A percentile compares a stretch with the other conserved stretches of the same genome.
phyloP scores from a whole-genome alignment of 306 rosid species.

The Dalbergia cultrata region DNA sequence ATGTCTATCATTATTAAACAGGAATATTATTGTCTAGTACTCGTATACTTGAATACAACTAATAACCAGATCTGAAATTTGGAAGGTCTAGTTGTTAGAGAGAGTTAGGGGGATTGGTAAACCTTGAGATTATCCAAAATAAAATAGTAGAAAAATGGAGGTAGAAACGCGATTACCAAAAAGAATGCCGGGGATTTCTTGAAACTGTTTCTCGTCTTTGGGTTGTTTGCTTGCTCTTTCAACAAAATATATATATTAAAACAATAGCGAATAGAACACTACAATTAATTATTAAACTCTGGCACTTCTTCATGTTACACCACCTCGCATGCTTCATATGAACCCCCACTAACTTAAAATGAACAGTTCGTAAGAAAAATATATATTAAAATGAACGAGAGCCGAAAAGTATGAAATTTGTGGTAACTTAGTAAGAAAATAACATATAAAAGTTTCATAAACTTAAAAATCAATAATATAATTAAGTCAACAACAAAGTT shows the following conservation, averaged over 20 bases:
- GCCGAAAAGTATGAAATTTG: too few relatives aligned
- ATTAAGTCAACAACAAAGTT: too few relatives aligned
- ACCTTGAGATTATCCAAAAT: slow-evolving; percentile 32
- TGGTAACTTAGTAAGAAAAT: too few relatives aligned
- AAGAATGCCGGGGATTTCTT: slow-evolving; percentile 58
- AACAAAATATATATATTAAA: not conserved
- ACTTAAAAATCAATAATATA: too few relatives aligned
- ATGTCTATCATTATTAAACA: too few relatives aligned
- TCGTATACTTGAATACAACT: not conserved
- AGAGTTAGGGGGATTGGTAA: slow-evolving; percentile 27
- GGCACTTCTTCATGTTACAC: too few relatives aligned
- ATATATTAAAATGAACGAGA: too few relatives aligned
- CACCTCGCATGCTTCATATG: too few relatives aligned
- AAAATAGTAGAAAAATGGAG: slow-evolving; percentile 8
- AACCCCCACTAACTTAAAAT: too few relatives aligned
- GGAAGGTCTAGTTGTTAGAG: not conserved
- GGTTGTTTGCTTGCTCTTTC: not conserved
- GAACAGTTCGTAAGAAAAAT: too few relatives aligned
- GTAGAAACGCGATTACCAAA: slow-evolving; percentile 52
- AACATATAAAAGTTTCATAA: too few relatives aligned
- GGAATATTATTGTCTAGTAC: not conserved
- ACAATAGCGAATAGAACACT: not conserved
- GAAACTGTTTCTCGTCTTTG: not conserved
- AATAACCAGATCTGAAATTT: not conserved
- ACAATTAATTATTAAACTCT: too few relatives aligned